Evolutionary conservation across 306 rosid species (phyloP).

Genomic region (Vigna nakashimae): DNA sequence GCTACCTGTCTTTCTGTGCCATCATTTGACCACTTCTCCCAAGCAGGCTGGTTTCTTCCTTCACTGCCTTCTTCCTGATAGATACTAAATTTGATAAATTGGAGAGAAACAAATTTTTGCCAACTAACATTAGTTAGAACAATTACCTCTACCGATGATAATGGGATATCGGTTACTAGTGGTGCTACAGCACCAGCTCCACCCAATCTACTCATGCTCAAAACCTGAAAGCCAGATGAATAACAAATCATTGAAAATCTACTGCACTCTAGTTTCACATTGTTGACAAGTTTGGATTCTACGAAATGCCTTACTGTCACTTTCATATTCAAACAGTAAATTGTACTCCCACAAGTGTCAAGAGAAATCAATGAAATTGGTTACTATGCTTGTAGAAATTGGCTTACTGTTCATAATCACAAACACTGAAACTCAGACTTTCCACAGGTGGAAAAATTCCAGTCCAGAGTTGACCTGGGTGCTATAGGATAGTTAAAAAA

Average conservation of each 20-base stretch:
- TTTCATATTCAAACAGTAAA: conserved; percentile 32
- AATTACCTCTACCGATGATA: conserved; percentile 91
- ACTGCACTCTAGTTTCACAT: conserved; percentile 20
- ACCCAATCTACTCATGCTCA: conserved; percentile 99
- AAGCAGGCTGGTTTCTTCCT: conserved; percentile 84
- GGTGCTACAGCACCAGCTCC: conserved; percentile 99
- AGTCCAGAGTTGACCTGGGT: conserved; percentile 21
- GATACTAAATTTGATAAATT: conserved; percentile 18
- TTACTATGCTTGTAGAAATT: conserved; percentile 25
- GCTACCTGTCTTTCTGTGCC: conserved; percentile 94
- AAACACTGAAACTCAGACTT: conserved; percentile 11
- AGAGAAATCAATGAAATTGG: conserved; percentile 35
- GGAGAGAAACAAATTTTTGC: neutral
- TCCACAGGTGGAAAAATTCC: conserved; percentile 21
- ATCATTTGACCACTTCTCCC: conserved; percentile 98
- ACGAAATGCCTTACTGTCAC: conserved; percentile 35
- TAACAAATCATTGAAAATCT: conserved; percentile 14
- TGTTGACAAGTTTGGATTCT: conserved; percentile 30
- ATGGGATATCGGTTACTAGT: conserved; percentile 91
- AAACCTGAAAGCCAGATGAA: conserved; percentile 71
- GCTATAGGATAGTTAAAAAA: conserved; percentile 33
- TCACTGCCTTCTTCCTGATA: conserved; percentile 87
- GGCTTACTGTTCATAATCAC: conserved; percentile 18
- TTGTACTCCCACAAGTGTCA: conserved; percentile 3
- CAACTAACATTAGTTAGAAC: neutral